phyloP scores from a whole-genome alignment of 179 eudicot genomes.

The Patellifolia procumbens region DNA sequence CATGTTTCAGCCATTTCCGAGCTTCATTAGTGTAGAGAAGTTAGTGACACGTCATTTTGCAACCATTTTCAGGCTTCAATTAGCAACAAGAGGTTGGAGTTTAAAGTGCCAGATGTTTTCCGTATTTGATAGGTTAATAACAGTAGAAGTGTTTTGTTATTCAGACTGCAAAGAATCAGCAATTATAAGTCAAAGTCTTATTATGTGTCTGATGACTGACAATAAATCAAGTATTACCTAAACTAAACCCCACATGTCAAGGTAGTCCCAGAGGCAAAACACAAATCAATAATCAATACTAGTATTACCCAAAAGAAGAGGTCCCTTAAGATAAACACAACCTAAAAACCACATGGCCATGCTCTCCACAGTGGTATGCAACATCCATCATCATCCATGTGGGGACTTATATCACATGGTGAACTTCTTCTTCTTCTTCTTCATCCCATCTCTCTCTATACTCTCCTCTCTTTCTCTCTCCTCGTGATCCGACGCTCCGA shows the following conservation, averaged over 20 bases:
- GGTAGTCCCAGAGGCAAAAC: conserved; percentile 24
- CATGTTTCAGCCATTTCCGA: no score
- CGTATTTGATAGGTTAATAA: no score
- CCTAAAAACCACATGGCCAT: conserved; percentile 44
- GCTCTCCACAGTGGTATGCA: conserved; percentile 39
- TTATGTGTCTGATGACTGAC: conserved; percentile 32
- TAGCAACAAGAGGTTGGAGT: no score
- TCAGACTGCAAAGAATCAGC: no score
- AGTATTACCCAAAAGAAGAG: conserved; percentile 26
- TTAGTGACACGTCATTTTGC: no score
- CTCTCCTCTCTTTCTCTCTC: conserved; percentile 5
- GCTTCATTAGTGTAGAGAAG: no score
- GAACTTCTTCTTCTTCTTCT: neutral
- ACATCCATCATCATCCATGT: conserved; percentile 38
- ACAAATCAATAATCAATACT: conserved; percentile 27
- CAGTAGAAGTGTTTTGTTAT: conserved; percentile 7
- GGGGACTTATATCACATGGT: conserved; percentile 45
- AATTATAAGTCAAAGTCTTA: conserved; percentile 36
- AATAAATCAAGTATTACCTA: conserved; percentile 23
- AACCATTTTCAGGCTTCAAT: no score
- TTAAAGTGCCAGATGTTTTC: no score
- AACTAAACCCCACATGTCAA: conserved; percentile 41
- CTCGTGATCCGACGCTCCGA: conserved; percentile 41
- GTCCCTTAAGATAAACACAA: conserved; percentile 38
- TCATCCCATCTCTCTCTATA: no score